Percentiles rank a stretch among this genome's conserved stretches.
phyloP scores from a whole-genome alignment of 2,329 filamentous ascomycete genomes.

The Epichloe hybrida region DNA sequence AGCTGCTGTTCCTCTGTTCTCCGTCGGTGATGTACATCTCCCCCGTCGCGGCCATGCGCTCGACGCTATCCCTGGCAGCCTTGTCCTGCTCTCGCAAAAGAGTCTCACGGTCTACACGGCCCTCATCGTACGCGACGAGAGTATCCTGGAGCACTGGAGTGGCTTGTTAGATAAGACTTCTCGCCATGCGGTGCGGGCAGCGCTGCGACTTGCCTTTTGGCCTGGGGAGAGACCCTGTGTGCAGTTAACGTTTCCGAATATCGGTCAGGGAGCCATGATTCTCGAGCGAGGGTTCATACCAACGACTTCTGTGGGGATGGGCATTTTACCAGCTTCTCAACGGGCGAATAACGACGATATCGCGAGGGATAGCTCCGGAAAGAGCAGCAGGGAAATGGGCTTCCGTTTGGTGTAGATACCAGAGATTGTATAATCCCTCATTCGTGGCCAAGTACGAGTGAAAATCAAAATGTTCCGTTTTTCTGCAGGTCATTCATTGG shows the following conservation, averaged over 20 bases:
- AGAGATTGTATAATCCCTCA: background rate
- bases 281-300: background rate
- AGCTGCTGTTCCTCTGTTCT: slow-evolving; percentile 7
- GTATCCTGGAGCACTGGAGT: slow-evolving; percentile 3
- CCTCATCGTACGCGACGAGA: slow-evolving; percentile 5
- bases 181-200: background rate
- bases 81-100: slow-evolving; percentile 4
- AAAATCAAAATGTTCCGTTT: background rate
- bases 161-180: background rate
- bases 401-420: no score
- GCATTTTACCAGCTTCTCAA: background rate
- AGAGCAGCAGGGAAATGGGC: no score
- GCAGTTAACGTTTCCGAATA: background rate
- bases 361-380: background rate
- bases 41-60: slow-evolving; percentile 5
- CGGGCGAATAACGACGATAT: no score
- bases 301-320: background rate
- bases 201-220: background rate
- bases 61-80: slow-evolving; percentile 5
- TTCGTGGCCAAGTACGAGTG: background rate
- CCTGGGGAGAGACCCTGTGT: background rate
- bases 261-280: background rate
- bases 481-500: background rate
- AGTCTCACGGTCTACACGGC: slow-evolving; percentile 2
- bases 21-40: slow-evolving; percentile 6